phyloP scores from a whole-genome alignment of 768 basidiomycete species.

The Holtermanniella nyarrowii region DNA sequence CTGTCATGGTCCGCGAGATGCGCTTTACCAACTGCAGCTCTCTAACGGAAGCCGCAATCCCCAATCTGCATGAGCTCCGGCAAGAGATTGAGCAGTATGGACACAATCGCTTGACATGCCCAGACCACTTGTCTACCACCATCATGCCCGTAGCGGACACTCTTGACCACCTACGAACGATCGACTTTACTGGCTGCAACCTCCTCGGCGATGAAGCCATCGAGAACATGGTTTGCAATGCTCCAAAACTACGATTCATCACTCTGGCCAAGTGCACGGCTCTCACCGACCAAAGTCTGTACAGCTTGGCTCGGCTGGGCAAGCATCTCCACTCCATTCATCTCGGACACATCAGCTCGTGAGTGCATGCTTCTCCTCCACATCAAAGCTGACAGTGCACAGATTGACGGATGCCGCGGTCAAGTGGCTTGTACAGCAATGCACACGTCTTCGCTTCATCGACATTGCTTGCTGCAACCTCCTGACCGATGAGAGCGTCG shows the following conservation, averaged over 20 bases:
- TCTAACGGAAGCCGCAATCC: slow-evolving; percentile 78
- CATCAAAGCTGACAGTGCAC: background rate
- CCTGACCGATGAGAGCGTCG: slow-evolving; percentile 86
- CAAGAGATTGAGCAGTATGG: background rate
- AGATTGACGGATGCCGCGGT: slow-evolving; percentile 86
- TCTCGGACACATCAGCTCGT: slow-evolving; percentile 66
- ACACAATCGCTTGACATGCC: background rate
- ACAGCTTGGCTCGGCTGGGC: slow-evolving; percentile 76
- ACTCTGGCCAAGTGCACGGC: slow-evolving; percentile 73
- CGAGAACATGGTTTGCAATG: slow-evolving; percentile 68
- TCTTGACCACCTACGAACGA: slow-evolving; percentile 79
- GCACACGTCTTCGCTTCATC: slow-evolving; percentile 83
- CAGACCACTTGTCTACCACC: background rate
- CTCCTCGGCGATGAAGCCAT: slow-evolving; percentile 71
- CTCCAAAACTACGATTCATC: slow-evolving; percentile 73
- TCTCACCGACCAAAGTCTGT: slow-evolving; percentile 71
- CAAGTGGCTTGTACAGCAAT: slow-evolving; percentile 67
- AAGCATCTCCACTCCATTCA: slow-evolving; percentile 89
- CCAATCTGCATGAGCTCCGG: slow-evolving; percentile 47
- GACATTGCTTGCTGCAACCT: slow-evolving; percentile 87
- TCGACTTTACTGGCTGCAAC: slow-evolving; percentile 80
- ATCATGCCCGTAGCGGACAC: slow-evolving; percentile 18
- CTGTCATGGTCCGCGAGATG: slow-evolving; percentile 79
- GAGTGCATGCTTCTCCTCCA: slow-evolving; percentile 13
- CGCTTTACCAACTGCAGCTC: slow-evolving; percentile 66